These are phyloP conservation scores for Patellifolia procumbens DNA, from an alignment of 179 eudicot species.

Conservation along the genomic window DNA sequence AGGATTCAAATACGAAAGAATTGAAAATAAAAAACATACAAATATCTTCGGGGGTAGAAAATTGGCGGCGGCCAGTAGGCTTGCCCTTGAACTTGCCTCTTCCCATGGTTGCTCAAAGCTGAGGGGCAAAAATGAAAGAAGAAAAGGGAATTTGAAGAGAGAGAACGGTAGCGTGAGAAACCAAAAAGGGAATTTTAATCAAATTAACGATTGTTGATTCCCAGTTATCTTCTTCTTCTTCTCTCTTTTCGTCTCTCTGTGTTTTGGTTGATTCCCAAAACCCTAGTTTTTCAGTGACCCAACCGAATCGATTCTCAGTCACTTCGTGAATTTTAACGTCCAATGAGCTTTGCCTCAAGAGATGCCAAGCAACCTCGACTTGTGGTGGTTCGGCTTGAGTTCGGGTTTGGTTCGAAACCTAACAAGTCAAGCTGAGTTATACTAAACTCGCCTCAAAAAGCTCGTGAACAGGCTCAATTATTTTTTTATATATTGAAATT, in stretches of 20 bases:
- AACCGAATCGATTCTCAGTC: constrained; percentile 2
- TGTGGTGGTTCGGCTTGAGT: too few species aligned
- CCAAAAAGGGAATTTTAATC: not conserved
- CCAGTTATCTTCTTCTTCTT: not conserved
- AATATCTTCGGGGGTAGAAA: constrained; percentile 77
- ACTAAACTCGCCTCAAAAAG: too few species aligned
- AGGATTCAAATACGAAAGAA: not conserved
- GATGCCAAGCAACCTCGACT: not conserved
- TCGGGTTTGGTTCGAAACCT: too few species aligned
- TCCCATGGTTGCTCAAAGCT: constrained; percentile 44
- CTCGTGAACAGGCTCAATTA: too few species aligned
- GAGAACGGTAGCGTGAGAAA: not conserved
- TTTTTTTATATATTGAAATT: too few species aligned
- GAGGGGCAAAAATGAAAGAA: not conserved
- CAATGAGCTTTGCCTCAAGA: not conserved
- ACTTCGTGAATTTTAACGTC: not conserved
- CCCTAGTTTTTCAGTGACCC: constrained; percentile 12
- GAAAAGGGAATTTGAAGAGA: constrained; percentile 21
- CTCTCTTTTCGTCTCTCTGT: not conserved
- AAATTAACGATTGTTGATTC: constrained; percentile 15
- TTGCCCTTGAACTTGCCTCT: constrained; percentile 89
- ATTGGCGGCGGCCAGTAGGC: constrained; percentile 87
- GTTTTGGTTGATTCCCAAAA: constrained; percentile 25
- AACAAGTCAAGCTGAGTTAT: too few species aligned
- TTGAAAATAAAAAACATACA: constrained; percentile 34